Evolutionary conservation across 1,284 basidiomycete species (phyloP).

Genomic region (Melampsora larici-populina): DNA sequence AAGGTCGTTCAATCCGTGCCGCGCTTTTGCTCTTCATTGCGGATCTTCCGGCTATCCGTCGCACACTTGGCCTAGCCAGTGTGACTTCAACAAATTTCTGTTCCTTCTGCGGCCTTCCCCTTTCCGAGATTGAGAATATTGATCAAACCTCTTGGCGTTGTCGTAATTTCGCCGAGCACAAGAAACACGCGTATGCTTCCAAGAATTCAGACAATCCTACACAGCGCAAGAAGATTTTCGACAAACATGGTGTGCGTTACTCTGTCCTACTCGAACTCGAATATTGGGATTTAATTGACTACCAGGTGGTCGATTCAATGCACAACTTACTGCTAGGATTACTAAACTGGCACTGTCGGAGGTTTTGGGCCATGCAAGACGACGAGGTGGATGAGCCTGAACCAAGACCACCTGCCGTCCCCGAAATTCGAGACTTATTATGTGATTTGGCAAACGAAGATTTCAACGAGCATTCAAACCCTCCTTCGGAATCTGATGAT

Average conservation of each 20-base stretch:
- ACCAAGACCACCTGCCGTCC: neutral
- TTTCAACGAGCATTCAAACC: neutral
- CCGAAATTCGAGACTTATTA: neutral
- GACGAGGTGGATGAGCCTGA: neutral
- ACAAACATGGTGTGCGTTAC: slow-evolving; percentile 16
- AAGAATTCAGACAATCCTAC: too few species aligned
- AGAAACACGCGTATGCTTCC: too few species aligned
- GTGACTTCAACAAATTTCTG: slow-evolving; percentile 30
- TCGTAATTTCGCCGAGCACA: neutral
- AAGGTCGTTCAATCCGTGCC: neutral
- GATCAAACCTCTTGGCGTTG: neutral
- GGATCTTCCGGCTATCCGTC: slow-evolving; percentile 41
- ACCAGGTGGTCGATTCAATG: slow-evolving; percentile 37
- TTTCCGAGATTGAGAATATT: neutral
- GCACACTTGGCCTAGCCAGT: slow-evolving; percentile 32
- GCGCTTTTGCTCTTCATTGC: slow-evolving; percentile 32
- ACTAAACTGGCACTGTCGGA: slow-evolving; percentile 13
- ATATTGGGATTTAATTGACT: slow-evolving; percentile 27
- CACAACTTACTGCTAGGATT: slow-evolving; percentile 24
- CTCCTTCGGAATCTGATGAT: neutral
- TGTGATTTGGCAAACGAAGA: neutral
- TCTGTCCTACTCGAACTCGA: slow-evolving; percentile 15
- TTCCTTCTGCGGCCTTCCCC: slow-evolving; percentile 33
- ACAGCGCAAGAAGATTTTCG: too few species aligned
- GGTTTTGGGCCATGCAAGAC: slow-evolving; percentile 31